Evolutionary conservation across 1,284 basidiomycete species (phyloP).

Genomic region (Hymenochaete sp.): DNA sequence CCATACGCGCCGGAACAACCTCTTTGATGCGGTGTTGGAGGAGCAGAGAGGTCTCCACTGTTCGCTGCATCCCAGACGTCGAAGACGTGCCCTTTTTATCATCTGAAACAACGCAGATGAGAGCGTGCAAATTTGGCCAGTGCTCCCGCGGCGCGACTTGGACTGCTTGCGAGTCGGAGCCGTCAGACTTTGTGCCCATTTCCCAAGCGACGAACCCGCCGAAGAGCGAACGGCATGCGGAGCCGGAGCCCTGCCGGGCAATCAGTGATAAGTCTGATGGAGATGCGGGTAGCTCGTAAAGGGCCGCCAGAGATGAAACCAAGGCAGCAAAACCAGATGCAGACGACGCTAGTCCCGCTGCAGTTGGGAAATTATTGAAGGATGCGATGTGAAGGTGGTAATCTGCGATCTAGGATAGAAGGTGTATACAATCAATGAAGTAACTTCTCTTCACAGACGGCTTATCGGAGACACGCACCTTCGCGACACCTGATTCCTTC

Average conservation of each 20-base stretch:
- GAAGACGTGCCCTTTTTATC: conserved; percentile 96
- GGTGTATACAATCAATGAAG: conserved; percentile 2
- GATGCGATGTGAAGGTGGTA: conserved; percentile 83
- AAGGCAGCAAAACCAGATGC: conserved; percentile 97
- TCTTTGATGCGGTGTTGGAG: conserved; percentile 84
- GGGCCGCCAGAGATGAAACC: conserved; percentile 78
- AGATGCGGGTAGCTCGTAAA: conserved; percentile 71
- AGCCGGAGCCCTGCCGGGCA: conserved; percentile 94
- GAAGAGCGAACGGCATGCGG: conserved; percentile 94
- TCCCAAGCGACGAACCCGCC: conserved; percentile 98
- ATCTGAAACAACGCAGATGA: conserved; percentile 96
- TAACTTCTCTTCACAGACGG: neutral
- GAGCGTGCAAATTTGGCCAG: conserved; percentile 94
- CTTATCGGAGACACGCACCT: conserved; percentile 38
- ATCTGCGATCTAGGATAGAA: conserved; percentile 50
- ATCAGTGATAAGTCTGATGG: conserved; percentile 80
- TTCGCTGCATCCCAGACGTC: conserved; percentile 95
- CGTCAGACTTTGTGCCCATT: conserved; percentile 60
- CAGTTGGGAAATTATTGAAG: conserved; percentile 98
- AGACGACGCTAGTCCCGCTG: conserved; percentile 94
- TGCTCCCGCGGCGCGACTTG: conserved; percentile 80
- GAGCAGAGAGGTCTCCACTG: conserved; percentile 85
- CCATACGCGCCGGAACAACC: conserved; percentile 88
- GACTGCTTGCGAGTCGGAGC: conserved; percentile 82
- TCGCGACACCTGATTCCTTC: conserved; percentile 54